Percentiles rank a stretch among this genome's conserved stretches.
These are phyloP conservation scores for Forsythia suspensa DNA, from an alignment of 257 asterid genomes.

Conservation along the genomic window DNA sequence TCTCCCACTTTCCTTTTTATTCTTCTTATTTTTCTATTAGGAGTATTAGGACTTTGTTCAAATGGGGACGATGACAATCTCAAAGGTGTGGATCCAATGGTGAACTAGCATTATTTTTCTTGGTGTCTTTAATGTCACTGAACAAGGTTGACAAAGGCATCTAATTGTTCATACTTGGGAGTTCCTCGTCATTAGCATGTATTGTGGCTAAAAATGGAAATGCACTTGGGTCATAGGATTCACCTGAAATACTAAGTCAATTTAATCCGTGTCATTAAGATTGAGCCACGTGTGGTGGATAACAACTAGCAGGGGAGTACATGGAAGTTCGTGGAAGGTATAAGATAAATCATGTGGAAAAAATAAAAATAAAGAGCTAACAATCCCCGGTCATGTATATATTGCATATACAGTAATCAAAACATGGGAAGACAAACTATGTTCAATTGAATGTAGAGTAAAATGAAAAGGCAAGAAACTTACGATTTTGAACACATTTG, in stretches of 20 bases:
- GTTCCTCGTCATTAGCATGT: background rate
- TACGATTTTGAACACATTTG: constrained; percentile 93
- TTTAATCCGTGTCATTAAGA: background rate
- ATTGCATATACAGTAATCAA: background rate
- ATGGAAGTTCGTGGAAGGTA: background rate
- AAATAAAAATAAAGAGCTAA: background rate
- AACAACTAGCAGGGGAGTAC: constrained; percentile 2
- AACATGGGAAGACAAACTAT: background rate
- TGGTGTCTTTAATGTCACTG: background rate
- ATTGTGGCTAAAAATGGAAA: background rate
- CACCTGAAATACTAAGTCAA: too few species aligned
- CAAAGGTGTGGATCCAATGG: background rate
- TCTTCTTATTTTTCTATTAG: background rate
- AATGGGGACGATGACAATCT: background rate
- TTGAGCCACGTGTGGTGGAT: background rate
- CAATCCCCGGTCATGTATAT: constrained; percentile 2
- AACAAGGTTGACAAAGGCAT: background rate
- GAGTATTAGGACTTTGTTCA: background rate
- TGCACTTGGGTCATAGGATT: too few species aligned
- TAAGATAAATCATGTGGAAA: constrained; percentile 4
- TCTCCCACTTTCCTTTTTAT: background rate
- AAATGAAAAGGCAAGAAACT: constrained; percentile 30
- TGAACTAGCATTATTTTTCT: background rate
- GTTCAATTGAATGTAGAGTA: background rate
- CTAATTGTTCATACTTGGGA: background rate